Evolutionary conservation across 2,329 filamentous ascomycete genomes (phyloP), one percentile per base, ranked within the genome.

Genomic region (Colletotrichum melonis): DNA sequence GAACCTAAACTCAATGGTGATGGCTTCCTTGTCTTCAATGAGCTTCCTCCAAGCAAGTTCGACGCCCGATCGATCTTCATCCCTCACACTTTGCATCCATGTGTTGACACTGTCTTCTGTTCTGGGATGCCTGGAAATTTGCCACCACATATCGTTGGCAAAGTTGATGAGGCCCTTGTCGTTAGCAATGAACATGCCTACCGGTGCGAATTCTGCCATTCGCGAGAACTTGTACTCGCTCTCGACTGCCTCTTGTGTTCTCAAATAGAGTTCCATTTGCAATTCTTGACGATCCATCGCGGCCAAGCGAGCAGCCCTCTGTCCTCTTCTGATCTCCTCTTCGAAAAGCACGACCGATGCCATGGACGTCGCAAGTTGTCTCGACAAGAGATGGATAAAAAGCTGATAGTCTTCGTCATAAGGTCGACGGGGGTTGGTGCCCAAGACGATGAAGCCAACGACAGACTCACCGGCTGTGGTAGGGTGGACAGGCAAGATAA

Each of bases 141-240:
- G 87, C 88, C 88, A 91, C 89, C 90, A 97, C 79, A 93, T 94
- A 75, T 95, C 93, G 79, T 97, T 97, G 79, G 92, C 94, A 79
- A 94, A 97, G 11, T 89, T 93, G 77, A 97, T 93, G 28, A 88
- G 85, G 4, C 94, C 94, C 54, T 86, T 81, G 0, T 89, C 87
- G 78, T 95, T 89, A n/a, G 93, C 93, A 76, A 97, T 95, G 80
- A 96, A 96, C 84, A 97, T 92, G 32, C 94, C 94, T 1, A 95
- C 94, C 0, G 94, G 94, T 0, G 93, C 93, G 75, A 95, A 94
- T 78, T 95, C 94, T 2, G 94, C 93, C 93, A 97, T 95, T 57
- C 93, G 88, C 0, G 93, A 94, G 79, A 97, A 97, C 71, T 92
- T 92, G 38, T 93, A 92, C 80, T 97, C 94, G 79, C 91, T 91